phyloP scores from a whole-genome alignment of 2,329 filamentous ascomycete species.

The Ophiostoma sp. region DNA sequence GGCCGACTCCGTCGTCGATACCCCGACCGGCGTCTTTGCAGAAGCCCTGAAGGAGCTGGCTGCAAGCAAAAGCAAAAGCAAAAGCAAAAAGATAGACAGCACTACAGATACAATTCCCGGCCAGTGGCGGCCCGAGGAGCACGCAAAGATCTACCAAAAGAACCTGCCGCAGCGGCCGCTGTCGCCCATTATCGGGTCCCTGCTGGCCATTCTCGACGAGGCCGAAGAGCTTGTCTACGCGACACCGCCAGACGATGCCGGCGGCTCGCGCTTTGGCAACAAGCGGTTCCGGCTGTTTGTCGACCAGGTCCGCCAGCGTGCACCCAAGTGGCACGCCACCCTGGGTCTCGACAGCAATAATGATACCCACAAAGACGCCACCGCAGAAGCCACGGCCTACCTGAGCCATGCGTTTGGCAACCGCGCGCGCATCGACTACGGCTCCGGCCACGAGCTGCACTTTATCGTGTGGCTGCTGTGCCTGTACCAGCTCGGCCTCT shows the following conservation, averaged over 20 bases:
- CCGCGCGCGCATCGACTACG: conserved; percentile 84
- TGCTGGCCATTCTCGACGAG: conserved; percentile 65
- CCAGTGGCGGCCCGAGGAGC: conserved; percentile 19
- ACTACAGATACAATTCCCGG: neutral
- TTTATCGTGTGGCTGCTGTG: conserved; percentile 97
- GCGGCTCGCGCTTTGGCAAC: conserved; percentile 89
- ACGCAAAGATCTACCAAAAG: conserved; percentile 21
- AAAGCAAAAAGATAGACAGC: no score
- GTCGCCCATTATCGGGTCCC: conserved; percentile 57
- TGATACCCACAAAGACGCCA: conserved; percentile 44
- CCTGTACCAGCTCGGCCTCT: conserved; percentile 69
- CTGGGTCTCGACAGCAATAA: conserved; percentile 40
- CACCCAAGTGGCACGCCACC: conserved; percentile 56
- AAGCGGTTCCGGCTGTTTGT: conserved; percentile 81
- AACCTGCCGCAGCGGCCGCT: conserved; percentile 39
- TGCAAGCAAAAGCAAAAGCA: neutral
- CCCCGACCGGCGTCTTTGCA: conserved; percentile 38
- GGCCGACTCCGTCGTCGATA: conserved; percentile 71
- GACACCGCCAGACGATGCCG: conserved; percentile 77
- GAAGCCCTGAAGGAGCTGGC: conserved; percentile 18
- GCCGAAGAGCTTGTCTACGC: conserved; percentile 60
- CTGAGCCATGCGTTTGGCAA: conserved; percentile 82
- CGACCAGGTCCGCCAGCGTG: conserved; percentile 57
- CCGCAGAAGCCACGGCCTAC: conserved; percentile 72
- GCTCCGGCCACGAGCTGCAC: conserved; percentile 94